These are phyloP conservation scores for Xylaria longipes DNA, from an alignment of 495 filamentous ascomycete genomes.

Conservation along the genomic window DNA sequence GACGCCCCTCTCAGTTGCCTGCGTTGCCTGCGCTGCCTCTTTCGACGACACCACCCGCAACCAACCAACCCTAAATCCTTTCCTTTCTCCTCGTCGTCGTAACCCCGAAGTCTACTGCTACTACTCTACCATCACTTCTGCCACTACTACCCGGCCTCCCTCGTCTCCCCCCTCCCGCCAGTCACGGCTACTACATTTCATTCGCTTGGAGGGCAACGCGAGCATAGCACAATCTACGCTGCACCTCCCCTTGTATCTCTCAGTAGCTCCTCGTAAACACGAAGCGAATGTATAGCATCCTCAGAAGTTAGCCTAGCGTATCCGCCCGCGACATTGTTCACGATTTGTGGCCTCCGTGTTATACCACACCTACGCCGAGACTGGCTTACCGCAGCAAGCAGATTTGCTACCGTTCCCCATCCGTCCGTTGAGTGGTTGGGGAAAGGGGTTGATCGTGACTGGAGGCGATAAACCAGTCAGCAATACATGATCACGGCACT, in stretches of 20 bases:
- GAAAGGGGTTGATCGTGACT: constrained; percentile 19
- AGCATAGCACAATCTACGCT: constrained; percentile 8
- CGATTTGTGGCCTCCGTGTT: background rate
- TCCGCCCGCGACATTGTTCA: background rate
- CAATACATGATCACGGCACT: constrained; percentile 9
- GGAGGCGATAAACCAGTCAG: constrained; percentile 3
- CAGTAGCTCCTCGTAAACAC: constrained; percentile 3
- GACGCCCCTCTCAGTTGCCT: constrained; percentile 34
- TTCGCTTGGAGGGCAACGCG: constrained; percentile 17
- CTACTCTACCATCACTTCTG: constrained; percentile 9
- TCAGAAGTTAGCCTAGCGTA: background rate
- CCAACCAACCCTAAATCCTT: constrained; percentile 27
- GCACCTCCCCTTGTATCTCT: constrained; percentile 5
- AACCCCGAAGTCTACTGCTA: constrained; percentile 7
- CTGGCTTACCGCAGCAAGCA: constrained; percentile 5
- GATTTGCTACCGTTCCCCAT: constrained; percentile 16
- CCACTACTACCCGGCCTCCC: constrained; percentile 3
- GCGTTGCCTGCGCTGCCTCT: constrained; percentile 24
- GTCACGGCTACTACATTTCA: constrained; percentile 16
- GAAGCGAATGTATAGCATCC: background rate
- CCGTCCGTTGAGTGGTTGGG: constrained; percentile 24
- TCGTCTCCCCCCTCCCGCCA: constrained; percentile 23
- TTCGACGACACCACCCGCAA: background rate
- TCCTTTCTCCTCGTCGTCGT: constrained; percentile 17
- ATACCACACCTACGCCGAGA: constrained; percentile 13